Conservation (phyloP, 495 filamentous ascomycete species). For the Schizothecium vesticola region DNA sequence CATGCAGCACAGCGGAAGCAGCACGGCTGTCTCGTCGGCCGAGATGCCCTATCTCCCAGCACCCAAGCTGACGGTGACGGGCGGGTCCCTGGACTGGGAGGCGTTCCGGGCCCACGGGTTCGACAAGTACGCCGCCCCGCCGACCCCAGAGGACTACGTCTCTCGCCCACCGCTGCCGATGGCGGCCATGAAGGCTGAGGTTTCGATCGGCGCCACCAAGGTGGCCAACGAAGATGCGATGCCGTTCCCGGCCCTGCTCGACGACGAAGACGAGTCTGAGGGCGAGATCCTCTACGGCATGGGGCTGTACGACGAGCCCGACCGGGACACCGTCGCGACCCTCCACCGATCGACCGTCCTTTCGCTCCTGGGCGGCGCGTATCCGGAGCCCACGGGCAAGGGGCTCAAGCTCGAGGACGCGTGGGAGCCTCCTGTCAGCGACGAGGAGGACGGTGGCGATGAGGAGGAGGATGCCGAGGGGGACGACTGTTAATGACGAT, state of each 20-base stretch:
- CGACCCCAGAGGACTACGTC: slow-evolving; percentile 54
- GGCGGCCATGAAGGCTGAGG: background rate
- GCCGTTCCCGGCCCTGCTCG: slow-evolving; percentile 37
- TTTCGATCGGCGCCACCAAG: slow-evolving; percentile 13
- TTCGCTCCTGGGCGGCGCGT: slow-evolving; percentile 39
- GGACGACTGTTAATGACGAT: slow-evolving; percentile 8
- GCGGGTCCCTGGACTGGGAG: slow-evolving; percentile 35
- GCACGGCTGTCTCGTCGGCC: background rate
- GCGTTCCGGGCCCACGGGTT: slow-evolving; percentile 31
- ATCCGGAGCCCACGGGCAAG: slow-evolving; percentile 49
- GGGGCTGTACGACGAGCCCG: slow-evolving; percentile 73
- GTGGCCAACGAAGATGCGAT: slow-evolving; percentile 43
- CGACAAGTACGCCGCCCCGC: slow-evolving; percentile 44
- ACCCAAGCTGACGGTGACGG: slow-evolving; percentile 10
- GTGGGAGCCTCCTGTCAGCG: slow-evolving; percentile 62
- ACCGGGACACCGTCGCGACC: slow-evolving; percentile 35
- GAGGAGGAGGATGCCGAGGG: slow-evolving; percentile 27
- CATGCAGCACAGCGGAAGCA: background rate
- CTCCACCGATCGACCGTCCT: slow-evolving; percentile 47
- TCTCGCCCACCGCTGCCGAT: background rate
- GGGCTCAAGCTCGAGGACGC: slow-evolving; percentile 80
- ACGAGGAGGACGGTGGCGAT: slow-evolving; percentile 50
- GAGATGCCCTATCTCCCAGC: slow-evolving; percentile 16
- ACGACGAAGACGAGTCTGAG: slow-evolving; percentile 38
- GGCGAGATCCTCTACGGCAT: slow-evolving; percentile 75